These are phyloP conservation scores for Oryza nivara DNA, from an alignment of 176 grass and related monocot genomes.

Conservation along the genomic window DNA sequence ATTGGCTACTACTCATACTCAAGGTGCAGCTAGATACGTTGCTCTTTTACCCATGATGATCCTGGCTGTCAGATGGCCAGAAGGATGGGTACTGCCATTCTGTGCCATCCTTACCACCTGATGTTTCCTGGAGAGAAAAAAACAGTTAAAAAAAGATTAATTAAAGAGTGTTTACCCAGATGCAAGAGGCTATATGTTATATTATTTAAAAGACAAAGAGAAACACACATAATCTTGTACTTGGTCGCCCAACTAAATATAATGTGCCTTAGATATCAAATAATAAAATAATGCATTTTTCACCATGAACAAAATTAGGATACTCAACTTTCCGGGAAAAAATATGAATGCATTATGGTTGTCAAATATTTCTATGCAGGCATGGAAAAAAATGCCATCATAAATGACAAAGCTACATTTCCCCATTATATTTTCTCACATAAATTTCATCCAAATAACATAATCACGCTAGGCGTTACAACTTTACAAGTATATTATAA, in stretches of 20 bases:
- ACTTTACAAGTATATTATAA: too few relatives aligned
- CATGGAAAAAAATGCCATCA: too few relatives aligned
- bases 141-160: background rate
- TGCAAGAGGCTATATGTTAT: background rate
- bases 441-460: too few relatives aligned
- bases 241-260: background rate
- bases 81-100: constrained; percentile 83
- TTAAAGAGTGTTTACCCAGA: background rate
- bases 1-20: constrained; percentile 6
- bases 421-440: too few relatives aligned
- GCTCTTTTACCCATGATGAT: constrained; percentile 62
- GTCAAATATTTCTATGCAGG: too few relatives aligned
- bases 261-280: background rate
- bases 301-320: background rate
- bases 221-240: background rate
- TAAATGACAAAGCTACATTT: too few relatives aligned
- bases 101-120: constrained; percentile 48
- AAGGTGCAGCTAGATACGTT: constrained; percentile 21
- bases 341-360: too few relatives aligned
- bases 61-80: constrained; percentile 63
- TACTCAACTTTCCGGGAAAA: too few relatives aligned
- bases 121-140: constrained; percentile 62
- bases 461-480: too few relatives aligned
- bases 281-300: background rate
- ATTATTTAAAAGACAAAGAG: background rate